Percentiles rank a stretch among this genome's conserved stretches.
Evolutionary conservation across 441 rosid genomes (phyloP).

Genomic region (Raphanus hybrid): DNA sequence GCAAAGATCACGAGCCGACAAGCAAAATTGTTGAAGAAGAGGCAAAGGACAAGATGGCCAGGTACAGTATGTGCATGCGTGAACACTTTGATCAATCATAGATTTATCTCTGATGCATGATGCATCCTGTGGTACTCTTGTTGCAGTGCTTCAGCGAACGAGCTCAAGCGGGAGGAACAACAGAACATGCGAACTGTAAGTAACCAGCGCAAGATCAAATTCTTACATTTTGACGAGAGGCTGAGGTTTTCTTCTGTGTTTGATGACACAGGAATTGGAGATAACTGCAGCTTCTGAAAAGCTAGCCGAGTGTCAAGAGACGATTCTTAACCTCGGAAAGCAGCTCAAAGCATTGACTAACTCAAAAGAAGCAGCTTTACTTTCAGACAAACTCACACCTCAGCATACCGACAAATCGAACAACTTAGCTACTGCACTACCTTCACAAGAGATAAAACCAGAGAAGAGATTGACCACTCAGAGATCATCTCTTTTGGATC

Average conservation of each 20-base stretch:
- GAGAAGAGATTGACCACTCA: constrained; percentile 53
- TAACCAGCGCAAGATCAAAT: constrained; percentile 24
- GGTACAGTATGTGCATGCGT: constrained; percentile 30
- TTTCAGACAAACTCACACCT: constrained; percentile 54
- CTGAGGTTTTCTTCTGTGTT: constrained; percentile 16
- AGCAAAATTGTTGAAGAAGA: constrained; percentile 36
- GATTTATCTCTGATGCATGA: constrained; percentile 24
- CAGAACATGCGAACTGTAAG: constrained; percentile 69
- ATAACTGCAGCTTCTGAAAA: constrained; percentile 88
- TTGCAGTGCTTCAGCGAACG: constrained; percentile 57
- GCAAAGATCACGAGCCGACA: constrained; percentile 25
- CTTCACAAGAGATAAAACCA: constrained; percentile 29
- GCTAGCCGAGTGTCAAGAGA: constrained; percentile 94
- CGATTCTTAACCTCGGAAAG: constrained; percentile 81
- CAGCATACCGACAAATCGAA: constrained; percentile 38
- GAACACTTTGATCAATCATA: constrained; percentile 30
- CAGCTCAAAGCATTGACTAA: constrained; percentile 81
- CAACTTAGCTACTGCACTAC: constrained; percentile 22
- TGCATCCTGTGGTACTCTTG: constrained; percentile 31
- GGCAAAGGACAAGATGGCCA: constrained; percentile 42
- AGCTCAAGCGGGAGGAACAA: constrained; percentile 52
- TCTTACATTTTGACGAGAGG: constrained; percentile 8
- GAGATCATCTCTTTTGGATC: constrained; percentile 79
- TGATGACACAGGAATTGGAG: constrained; percentile 69
- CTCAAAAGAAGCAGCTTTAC: constrained; percentile 54